phyloP scores from a whole-genome alignment of 2,329 filamentous ascomycete genomes.

The Thyridium curvatum region DNA sequence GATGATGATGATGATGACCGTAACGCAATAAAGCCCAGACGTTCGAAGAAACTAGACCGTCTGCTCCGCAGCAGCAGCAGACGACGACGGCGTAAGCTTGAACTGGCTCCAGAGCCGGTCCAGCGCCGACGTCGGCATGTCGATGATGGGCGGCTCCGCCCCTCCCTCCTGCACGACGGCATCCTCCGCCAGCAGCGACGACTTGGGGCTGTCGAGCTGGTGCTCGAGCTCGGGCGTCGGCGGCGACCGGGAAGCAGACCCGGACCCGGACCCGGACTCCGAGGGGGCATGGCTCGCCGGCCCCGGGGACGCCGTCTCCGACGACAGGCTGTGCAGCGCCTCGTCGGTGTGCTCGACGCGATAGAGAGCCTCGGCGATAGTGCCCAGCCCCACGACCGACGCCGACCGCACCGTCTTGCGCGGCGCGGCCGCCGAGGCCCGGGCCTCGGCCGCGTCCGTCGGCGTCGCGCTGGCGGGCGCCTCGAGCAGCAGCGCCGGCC shows the following conservation, averaged over 20 bases:
- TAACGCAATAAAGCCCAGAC: too few species aligned
- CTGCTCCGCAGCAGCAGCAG: too few species aligned
- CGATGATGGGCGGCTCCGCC: too few species aligned
- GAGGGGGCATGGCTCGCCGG: too few species aligned
- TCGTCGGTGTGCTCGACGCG: conserved; percentile 9
- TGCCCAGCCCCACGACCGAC: not conserved
- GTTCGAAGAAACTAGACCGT: too few species aligned
- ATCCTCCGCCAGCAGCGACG: not conserved
- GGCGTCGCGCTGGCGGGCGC: conserved; percentile 8
- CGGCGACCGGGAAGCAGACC: not conserved
- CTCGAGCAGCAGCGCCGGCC: conserved; percentile 16
- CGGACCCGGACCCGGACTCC: too few species aligned
- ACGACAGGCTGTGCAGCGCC: conserved; percentile 9
- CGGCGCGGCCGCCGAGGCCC: not conserved
- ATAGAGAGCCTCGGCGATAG: conserved; percentile 8
- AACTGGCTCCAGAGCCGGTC: too few species aligned
- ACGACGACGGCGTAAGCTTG: too few species aligned
- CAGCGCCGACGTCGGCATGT: too few species aligned
- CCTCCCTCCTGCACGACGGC: too few species aligned
- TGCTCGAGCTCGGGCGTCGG: conserved; percentile 3
- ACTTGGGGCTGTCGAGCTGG: conserved; percentile 1
- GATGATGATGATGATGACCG: too few species aligned
- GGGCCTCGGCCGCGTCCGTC: conserved; percentile 3
- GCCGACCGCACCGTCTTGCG: not conserved
- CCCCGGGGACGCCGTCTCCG: not conserved